These are phyloP conservation scores for Gautieria morchelliformis DNA, from an alignment of 768 basidiomycete genomes.

Conservation along the genomic window DNA sequence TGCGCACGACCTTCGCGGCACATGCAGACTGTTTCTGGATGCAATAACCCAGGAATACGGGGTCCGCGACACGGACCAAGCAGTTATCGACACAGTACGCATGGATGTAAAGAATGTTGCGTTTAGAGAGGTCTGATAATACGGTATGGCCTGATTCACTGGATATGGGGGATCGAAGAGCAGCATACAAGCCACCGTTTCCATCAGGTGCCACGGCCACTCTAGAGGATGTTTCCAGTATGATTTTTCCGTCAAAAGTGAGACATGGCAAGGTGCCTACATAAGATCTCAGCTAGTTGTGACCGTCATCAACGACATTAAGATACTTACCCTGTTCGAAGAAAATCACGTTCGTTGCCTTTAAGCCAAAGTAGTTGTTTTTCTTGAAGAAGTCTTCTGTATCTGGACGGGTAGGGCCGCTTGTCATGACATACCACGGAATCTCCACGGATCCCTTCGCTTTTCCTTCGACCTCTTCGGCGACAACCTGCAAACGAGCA, in stretches of 20 bases:
- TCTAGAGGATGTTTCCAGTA: constrained; percentile 68
- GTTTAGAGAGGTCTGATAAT: constrained; percentile 68
- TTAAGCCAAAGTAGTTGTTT: constrained; percentile 74
- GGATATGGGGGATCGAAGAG: constrained; percentile 70
- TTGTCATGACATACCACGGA: constrained; percentile 99
- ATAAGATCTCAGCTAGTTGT: background rate
- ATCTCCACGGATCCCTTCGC: constrained; percentile 56
- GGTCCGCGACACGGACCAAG: constrained; percentile 93
- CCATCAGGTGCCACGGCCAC: constrained; percentile 97
- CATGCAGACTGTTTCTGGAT: constrained; percentile 83
- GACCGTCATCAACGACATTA: constrained; percentile 11
- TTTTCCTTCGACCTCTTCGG: constrained; percentile 45
- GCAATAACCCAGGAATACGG: constrained; percentile 92
- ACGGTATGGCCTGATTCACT: constrained; percentile 58
- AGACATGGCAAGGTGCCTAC: constrained; percentile 93
- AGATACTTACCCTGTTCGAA: constrained; percentile 87
- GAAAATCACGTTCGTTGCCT: constrained; percentile 72
- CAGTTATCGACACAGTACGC: constrained; percentile 99
- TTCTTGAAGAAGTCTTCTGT: constrained; percentile 80
- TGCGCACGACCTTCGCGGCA: constrained; percentile 94
- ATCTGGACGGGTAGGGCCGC: constrained; percentile 82
- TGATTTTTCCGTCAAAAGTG: constrained; percentile 85
- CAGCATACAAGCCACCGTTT: constrained; percentile 95
- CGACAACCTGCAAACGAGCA: constrained; percentile 67
- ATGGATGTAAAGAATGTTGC: constrained; percentile 82